These are phyloP conservation scores for Saccharum hybrid DNA, from an alignment of 202 grass and related monocot genomes.

Conservation along the genomic window DNA sequence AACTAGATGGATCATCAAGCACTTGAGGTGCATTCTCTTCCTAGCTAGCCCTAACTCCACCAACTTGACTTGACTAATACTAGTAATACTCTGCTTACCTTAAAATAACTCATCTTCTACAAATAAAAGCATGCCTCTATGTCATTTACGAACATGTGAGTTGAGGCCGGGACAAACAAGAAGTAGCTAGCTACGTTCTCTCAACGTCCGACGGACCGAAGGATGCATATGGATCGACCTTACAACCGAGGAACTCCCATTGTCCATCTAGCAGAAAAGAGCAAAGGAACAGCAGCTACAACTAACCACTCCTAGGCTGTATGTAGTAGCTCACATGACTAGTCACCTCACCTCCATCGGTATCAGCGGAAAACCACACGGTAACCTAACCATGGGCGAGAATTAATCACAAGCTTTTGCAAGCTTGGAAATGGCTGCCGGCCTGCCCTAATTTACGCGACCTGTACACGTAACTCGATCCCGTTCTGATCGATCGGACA, in stretches of 20 bases:
- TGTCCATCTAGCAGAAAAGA: slow-evolving; percentile 10
- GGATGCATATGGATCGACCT: no score
- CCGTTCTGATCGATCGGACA: background rate
- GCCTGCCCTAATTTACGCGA: background rate
- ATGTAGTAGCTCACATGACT: background rate
- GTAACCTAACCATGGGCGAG: background rate
- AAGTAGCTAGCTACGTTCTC: background rate
- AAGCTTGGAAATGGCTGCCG: background rate
- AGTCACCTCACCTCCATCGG: background rate
- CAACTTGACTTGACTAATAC: background rate
- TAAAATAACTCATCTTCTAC: background rate
- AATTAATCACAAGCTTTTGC: background rate
- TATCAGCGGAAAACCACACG: background rate
- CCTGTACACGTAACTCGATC: background rate
- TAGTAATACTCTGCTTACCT: no score
- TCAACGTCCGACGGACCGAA: background rate
- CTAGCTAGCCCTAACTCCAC: background rate
- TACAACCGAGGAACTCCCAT: background rate
- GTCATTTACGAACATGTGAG: background rate
- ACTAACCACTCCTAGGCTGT: background rate
- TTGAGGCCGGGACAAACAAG: background rate
- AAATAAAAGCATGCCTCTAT: background rate
- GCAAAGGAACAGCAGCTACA: background rate
- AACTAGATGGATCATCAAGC: background rate
- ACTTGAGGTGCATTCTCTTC: background rate